Conservation (phyloP, 129 eudicot species). For the Logfia minima region DNA sequence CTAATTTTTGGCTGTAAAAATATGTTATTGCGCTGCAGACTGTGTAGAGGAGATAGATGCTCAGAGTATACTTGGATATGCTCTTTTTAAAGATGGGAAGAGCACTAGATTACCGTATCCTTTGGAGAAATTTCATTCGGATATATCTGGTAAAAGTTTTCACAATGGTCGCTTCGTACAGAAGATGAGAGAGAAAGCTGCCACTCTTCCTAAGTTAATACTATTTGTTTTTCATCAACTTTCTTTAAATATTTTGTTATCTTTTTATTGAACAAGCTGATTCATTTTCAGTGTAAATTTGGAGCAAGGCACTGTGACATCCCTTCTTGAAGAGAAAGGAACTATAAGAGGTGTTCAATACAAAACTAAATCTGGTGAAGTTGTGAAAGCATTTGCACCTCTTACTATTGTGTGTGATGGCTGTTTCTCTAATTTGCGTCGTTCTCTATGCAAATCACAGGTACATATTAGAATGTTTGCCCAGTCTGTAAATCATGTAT, state of each 20-base stretch:
- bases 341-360: constrained; percentile 53
- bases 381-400: constrained; percentile 55
- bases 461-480: constrained; percentile 25
- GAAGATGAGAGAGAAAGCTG: constrained; percentile 67
- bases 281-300: constrained; percentile 44
- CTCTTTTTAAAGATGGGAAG: constrained; percentile 58
- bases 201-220: constrained; percentile 54
- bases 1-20: constrained; percentile 7
- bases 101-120: constrained; percentile 50
- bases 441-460: constrained; percentile 57
- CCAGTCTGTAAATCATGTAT: not conserved
- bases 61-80: constrained; percentile 58
- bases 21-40: constrained; percentile 43
- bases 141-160: constrained; percentile 68
- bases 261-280: not conserved
- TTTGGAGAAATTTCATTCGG: constrained; percentile 50
- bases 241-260: not conserved
- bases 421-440: constrained; percentile 59
- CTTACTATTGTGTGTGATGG: constrained; percentile 67
- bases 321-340: constrained; percentile 56
- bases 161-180: constrained; percentile 68
- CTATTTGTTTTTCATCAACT: not conserved
- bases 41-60: constrained; percentile 69
- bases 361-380: constrained; percentile 54
- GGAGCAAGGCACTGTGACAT: constrained; percentile 63